phyloP scores from a whole-genome alignment of 768 basidiomycete species.

The Cyclocybe cylindracea region DNA sequence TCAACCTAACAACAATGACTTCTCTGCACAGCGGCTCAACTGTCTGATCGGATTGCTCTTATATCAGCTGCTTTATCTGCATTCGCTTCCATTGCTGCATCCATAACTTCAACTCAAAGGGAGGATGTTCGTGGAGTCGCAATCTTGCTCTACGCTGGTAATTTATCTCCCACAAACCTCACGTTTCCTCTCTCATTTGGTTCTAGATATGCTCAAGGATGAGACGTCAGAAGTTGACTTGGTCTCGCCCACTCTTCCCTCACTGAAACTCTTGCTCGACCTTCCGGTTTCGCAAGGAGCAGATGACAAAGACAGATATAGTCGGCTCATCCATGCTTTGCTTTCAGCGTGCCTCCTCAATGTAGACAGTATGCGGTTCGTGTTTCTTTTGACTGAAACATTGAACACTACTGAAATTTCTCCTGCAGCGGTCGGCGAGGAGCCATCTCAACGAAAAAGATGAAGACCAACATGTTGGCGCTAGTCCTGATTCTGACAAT shows the following conservation, averaged over 20 bases:
- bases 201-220: slow-evolving; percentile 77
- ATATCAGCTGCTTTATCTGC: slow-evolving; percentile 64
- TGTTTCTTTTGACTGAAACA: neutral
- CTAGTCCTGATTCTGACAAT: slow-evolving; percentile 84
- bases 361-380: slow-evolving; percentile 90
- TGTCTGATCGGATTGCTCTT: slow-evolving; percentile 60
- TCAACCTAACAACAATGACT: slow-evolving; percentile 4
- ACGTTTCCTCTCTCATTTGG: neutral
- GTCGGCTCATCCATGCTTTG: slow-evolving; percentile 70
- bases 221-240: slow-evolving; percentile 81
- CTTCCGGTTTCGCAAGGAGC: slow-evolving; percentile 40
- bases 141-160: slow-evolving; percentile 79
- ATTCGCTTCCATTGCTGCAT: slow-evolving; percentile 58
- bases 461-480: slow-evolving; percentile 88
- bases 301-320: slow-evolving; percentile 53
- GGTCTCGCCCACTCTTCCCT: slow-evolving; percentile 77
- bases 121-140: slow-evolving; percentile 83
- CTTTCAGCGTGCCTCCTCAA: slow-evolving; percentile 85
- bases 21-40: slow-evolving; percentile 45
- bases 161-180: neutral
- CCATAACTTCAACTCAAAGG: slow-evolving; percentile 53
- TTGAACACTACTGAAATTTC: neutral
- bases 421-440: slow-evolving; percentile 75
- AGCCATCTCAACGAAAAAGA: slow-evolving; percentile 72
- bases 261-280: slow-evolving; percentile 75